A percentile compares a stretch with the other conserved stretches of the same genome.
Evolutionary conservation across 257 asterid genomes (phyloP).

Genomic region (Sherardia arvensis): DNA sequence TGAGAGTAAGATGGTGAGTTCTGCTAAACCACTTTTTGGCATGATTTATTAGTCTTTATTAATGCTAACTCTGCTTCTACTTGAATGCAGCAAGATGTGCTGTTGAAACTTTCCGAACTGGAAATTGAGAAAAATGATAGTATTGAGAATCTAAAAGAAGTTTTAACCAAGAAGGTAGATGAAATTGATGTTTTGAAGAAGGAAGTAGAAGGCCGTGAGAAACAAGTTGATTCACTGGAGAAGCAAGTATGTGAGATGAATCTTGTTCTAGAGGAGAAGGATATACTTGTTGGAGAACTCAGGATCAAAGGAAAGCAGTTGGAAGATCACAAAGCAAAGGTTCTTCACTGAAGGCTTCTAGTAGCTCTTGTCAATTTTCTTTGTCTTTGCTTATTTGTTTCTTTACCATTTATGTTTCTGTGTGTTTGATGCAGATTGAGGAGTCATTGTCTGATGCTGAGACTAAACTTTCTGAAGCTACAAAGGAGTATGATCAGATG

Average conservation of each 20-base stretch:
- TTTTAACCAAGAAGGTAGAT: slow-evolving; percentile 51
- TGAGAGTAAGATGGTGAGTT: slow-evolving; percentile 58
- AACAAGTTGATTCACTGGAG: slow-evolving; percentile 43
- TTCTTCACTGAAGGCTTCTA: slow-evolving; percentile 17
- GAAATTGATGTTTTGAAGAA: slow-evolving; percentile 48
- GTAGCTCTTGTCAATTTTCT: slow-evolving; percentile 10
- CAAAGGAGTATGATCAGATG: slow-evolving; percentile 78
- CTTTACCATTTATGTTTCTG: slow-evolving; percentile 12
- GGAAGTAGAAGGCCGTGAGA: slow-evolving; percentile 48
- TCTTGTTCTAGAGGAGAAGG: slow-evolving; percentile 54
- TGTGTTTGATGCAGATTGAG: slow-evolving; percentile 40
- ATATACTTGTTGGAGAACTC: slow-evolving; percentile 47
- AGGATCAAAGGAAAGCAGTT: slow-evolving; percentile 47
- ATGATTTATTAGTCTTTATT: slow-evolving; percentile 13
- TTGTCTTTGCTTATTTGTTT: slow-evolving; percentile 13
- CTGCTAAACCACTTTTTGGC: slow-evolving; percentile 21
- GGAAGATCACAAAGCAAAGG: slow-evolving; percentile 73
- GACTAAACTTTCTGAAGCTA: slow-evolving; percentile 71
- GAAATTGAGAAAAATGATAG: slow-evolving; percentile 52
- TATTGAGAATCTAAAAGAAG: slow-evolving; percentile 49
- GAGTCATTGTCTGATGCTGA: slow-evolving; percentile 58
- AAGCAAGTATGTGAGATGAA: slow-evolving; percentile 48
- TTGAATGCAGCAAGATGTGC: slow-evolving; percentile 70
- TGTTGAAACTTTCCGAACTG: slow-evolving; percentile 45
- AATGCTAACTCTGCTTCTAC: slow-evolving; percentile 10